phyloP scores from a whole-genome alignment of 2,329 filamentous ascomycete species.

The Corinectria fuckeliana region DNA sequence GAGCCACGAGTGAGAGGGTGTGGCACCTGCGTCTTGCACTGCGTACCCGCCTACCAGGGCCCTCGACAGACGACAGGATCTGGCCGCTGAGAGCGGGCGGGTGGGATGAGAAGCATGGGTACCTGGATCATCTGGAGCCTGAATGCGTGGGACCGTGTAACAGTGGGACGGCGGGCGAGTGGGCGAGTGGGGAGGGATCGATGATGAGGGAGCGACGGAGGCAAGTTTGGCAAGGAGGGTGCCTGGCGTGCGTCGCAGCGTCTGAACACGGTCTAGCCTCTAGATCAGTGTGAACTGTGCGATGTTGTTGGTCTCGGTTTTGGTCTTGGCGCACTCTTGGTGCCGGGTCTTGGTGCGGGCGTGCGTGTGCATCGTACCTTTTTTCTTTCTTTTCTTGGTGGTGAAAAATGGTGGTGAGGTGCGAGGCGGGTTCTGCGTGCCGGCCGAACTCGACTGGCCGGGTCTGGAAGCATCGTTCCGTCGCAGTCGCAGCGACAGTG shows the following conservation, averaged over 20 bases:
- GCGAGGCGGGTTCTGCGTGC: conserved; percentile 8
- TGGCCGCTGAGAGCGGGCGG: not conserved
- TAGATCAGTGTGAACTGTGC: too few relatives aligned
- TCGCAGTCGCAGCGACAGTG: conserved; percentile 9
- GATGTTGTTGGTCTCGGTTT: not conserved
- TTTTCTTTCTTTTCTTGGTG: not conserved
- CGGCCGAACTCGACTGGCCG: conserved; percentile 29
- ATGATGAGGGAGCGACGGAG: not conserved
- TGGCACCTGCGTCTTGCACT: conserved; percentile 13
- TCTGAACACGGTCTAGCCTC: not conserved
- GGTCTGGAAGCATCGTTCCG: conserved; percentile 28
- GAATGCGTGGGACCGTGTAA: not conserved
- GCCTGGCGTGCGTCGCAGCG: not conserved
- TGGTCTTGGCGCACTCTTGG: not conserved
- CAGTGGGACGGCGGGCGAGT: conserved; percentile 2
- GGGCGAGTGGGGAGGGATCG: not conserved
- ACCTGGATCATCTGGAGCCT: conserved; percentile 3
- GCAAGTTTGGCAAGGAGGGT: not conserved
- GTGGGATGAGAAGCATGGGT: conserved; percentile 8
- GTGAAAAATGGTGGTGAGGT: conserved; percentile 8
- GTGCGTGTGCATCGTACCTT: conserved; percentile 9
- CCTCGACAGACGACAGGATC: not conserved
- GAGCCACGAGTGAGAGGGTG: conserved; percentile 26
- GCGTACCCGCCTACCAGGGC: not conserved
- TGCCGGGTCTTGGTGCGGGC: not conserved